Percentiles rank a stretch among this genome's conserved stretches.
Conservation (phyloP, 345 rosid species). For the Heritiera littoralis region DNA sequence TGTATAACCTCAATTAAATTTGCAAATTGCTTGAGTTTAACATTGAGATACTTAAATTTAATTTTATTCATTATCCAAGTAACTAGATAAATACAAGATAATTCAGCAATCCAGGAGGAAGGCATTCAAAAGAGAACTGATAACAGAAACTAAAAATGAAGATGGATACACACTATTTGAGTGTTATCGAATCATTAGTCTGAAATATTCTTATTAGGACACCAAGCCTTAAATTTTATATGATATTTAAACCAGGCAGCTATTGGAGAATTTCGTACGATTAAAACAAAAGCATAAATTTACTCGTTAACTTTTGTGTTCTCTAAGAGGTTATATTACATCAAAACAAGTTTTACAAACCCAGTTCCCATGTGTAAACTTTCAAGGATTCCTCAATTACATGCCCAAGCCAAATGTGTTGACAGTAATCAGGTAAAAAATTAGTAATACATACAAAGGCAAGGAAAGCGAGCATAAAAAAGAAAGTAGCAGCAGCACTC, state of each 20-base stretch:
- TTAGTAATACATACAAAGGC: constrained; percentile 42
- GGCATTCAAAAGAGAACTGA: too few species aligned
- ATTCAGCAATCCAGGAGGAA: too few species aligned
- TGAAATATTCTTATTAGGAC: too few species aligned
- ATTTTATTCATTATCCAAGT: too few species aligned
- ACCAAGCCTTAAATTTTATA: neutral
- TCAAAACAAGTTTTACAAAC: constrained; percentile 29
- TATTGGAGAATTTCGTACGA: too few species aligned
- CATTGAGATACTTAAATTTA: too few species aligned
- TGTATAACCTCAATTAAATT: too few species aligned
- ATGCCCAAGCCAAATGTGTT: constrained; percentile 32
- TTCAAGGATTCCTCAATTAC: constrained; percentile 25
- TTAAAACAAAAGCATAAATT: neutral
- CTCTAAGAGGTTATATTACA: constrained; percentile 35
- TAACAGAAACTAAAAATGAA: too few species aligned
- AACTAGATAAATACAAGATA: too few species aligned
- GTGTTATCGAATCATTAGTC: too few species aligned
- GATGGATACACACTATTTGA: too few species aligned
- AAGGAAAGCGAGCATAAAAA: constrained; percentile 12
- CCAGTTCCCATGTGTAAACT: constrained; percentile 13
- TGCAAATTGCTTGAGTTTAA: too few species aligned
- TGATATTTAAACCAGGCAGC: neutral
- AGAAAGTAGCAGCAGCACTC: constrained; percentile 23
- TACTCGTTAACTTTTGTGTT: constrained; percentile 18
- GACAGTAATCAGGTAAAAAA: constrained; percentile 28